Evolutionary conservation across 1,139 yeast genomes (phyloP).

Genomic region (Suhomyces choctaworum): DNA sequence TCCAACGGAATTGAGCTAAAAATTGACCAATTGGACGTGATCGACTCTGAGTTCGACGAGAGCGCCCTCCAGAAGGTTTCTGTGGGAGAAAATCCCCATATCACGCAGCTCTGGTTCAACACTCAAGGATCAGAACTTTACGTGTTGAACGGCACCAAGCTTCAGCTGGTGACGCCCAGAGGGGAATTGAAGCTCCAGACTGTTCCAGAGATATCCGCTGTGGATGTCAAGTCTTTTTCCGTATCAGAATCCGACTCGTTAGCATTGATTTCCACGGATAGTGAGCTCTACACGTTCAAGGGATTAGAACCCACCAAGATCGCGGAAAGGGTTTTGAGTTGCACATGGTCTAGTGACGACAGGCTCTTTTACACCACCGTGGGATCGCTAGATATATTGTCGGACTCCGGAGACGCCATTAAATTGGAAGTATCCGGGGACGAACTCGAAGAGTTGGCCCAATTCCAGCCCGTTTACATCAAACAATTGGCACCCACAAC

Average conservation of each 20-base stretch:
- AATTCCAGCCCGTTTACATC: conserved; percentile 10
- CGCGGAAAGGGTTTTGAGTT: not conserved
- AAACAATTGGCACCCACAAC: conserved; percentile 6
- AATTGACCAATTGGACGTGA: conserved; percentile 18
- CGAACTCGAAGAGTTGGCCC: conserved; percentile 3
- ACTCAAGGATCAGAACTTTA: conserved; percentile 1
- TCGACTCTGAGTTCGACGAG: conserved; percentile 8
- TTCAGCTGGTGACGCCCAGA: not conserved
- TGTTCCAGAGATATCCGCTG: not conserved
- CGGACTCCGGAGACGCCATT: conserved; percentile 1
- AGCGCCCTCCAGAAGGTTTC: not conserved
- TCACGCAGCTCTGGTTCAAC: conserved; percentile 30
- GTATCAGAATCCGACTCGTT: not conserved
- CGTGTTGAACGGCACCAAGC: conserved; percentile 1
- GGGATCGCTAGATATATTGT: conserved; percentile 5
- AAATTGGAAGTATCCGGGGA: conserved; percentile 8
- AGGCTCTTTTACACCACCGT: conserved; percentile 1
- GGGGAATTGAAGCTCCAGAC: not conserved
- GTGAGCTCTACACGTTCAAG: not conserved
- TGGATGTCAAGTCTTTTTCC: conserved; percentile 1
- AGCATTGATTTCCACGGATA: not conserved
- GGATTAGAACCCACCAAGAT: not conserved
- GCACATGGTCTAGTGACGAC: conserved; percentile 2
- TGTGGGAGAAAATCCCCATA: conserved; percentile 1
- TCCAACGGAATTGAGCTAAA: conserved; percentile 30